A percentile compares a stretch with the other conserved stretches of the same genome.
These are phyloP conservation scores for Macaranga tanarius DNA, from an alignment of 441 rosid species.

Conservation along the genomic window DNA sequence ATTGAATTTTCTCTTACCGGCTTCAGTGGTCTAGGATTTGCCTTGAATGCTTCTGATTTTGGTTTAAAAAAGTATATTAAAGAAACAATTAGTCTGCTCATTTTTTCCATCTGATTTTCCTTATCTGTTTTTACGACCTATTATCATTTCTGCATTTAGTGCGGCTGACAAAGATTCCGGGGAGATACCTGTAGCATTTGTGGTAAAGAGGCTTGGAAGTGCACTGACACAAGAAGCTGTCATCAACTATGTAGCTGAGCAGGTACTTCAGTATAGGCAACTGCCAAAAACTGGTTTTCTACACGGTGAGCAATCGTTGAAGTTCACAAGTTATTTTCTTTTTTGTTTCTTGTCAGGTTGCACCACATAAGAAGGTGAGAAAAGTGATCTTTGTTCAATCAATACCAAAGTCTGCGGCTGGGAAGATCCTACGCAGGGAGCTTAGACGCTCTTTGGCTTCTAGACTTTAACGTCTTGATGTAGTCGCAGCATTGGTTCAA, in stretches of 20 bases:
- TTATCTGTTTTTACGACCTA: neutral
- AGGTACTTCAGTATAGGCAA: conserved; percentile 37
- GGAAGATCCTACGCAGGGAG: conserved; percentile 77
- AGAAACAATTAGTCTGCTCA: neutral
- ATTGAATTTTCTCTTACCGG: too few relatives aligned
- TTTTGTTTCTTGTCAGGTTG: conserved; percentile 42
- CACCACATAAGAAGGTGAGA: conserved; percentile 83
- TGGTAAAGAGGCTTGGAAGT: conserved; percentile 57
- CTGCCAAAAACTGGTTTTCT: neutral
- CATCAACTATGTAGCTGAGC: conserved; percentile 54
- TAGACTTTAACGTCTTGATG: conserved; percentile 37
- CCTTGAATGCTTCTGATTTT: neutral
- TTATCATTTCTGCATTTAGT: conserved; percentile 29
- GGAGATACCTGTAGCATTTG: conserved; percentile 86
- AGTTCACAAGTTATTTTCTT: neutral
- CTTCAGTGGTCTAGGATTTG: neutral
- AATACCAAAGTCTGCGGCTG: conserved; percentile 81
- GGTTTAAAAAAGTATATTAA: neutral
- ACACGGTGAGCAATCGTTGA: neutral
- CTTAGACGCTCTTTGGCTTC: conserved; percentile 45
- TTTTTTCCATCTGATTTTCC: neutral
- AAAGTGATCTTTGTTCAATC: conserved; percentile 57
- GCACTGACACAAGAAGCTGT: conserved; percentile 48
- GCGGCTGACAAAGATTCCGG: conserved; percentile 50
- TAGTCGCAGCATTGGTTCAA: neutral